Base-by-base conservation (phyloP, 495 filamentous ascomycete species). In the Xylaria acuta region DNA sequence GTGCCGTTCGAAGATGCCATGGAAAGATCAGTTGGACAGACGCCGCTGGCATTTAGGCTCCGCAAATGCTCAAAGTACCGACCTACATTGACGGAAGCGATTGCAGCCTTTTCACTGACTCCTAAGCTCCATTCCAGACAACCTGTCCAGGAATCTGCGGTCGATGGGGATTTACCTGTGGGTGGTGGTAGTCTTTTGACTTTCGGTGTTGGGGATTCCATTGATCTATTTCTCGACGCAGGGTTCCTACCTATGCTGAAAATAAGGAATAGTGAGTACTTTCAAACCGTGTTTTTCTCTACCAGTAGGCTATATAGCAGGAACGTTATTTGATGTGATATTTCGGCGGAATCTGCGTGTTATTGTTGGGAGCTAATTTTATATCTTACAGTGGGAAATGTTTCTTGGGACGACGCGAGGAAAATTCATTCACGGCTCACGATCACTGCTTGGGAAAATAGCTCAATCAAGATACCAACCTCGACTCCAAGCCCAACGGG, bases 381-480 rank as follows among this genome's bases (percentile, higher is more conserved):
- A 20, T 32, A 12, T 3, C 25, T 47, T 14, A 16, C 9, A 69
- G 67, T 4, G 8, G 74, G 84, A 38, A 80, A 81, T 0, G 80
- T 91, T 73, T 81, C 85, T 9, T 98, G 95, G 95, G 86, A 89
- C 6, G 86, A 86, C 3, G 94, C 94, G 1, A 94, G 94, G 74
- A 74, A 89, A 85, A 66, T 83, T 82, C 75, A 27, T 70, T 49
- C 49, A 22, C 18, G 60, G 34, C 5, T 30, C 4, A 41, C 16
- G 12, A 18, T 14, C 1, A 4, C 30, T 7, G 34, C 12, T 20
- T 56, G n/a, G 32, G 49, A 54, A 3, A 38, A 38, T 18, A 40
- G 64, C 16, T 41, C 75, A 53, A 64, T 74, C 22, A 72, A 71
- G 20, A 69, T 67, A 20, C 69, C 38, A 51, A 56, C 25, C 40